Conservation (phyloP, 495 filamentous ascomycete genomes). For the Tuber borchii region DNA sequence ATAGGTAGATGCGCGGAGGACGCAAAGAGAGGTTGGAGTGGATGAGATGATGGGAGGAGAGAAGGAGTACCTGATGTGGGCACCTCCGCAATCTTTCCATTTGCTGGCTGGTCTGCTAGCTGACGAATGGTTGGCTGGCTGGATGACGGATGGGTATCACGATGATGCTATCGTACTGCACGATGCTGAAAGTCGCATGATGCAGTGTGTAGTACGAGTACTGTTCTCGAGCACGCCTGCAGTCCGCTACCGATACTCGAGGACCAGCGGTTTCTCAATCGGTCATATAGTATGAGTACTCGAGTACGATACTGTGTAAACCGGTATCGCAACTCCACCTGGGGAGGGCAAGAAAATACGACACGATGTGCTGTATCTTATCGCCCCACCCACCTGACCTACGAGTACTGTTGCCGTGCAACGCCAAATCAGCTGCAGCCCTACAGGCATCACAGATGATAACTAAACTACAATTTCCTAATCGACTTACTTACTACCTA, state of each 20-base stretch:
- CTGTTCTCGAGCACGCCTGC: background rate
- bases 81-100: background rate
- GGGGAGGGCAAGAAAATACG: background rate
- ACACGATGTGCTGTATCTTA: background rate
- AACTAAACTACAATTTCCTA: background rate
- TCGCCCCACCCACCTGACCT: background rate
- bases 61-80: background rate
- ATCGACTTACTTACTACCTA: background rate
- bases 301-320: background rate
- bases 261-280: background rate
- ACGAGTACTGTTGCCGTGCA: background rate
- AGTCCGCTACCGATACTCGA: background rate
- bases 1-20: background rate
- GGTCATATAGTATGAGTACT: background rate
- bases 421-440: background rate
- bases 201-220: background rate
- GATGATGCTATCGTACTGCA: background rate
- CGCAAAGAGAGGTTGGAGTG: background rate
- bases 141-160: background rate
- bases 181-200: background rate
- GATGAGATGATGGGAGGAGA: background rate
- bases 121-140: background rate
- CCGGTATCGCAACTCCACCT: background rate
- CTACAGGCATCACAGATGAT: background rate
- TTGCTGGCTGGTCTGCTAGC: background rate